Evolutionary conservation across 352 stramenopile species (phyloP), one percentile per base, ranked within the genome.

Genomic region (Phytophthora podocarpi): DNA sequence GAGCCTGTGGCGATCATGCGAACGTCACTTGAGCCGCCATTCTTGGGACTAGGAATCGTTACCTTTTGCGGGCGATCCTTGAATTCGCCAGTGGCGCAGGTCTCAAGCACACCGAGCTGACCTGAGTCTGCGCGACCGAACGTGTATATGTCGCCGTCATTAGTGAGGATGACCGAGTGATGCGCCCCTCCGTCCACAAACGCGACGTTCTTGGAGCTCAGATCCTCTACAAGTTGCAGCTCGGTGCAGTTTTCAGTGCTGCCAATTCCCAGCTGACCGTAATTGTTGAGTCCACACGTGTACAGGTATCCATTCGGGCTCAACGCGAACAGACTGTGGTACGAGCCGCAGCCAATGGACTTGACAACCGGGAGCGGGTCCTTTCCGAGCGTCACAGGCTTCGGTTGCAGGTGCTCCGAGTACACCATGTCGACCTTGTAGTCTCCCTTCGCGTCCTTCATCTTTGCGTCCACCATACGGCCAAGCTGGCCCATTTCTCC

Each of bases 211-310:
- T 83, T 74, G 64, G 65, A 50, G 43, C 73, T 81, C 2, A 94
- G 59, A 46, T 85, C 72, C 16, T 91, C 82, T n/a, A 94, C 85
- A 37, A 94, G 80, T 59, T 91, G 79, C 35, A 90, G 57, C 46
- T 83, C 76, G 4, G 51, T 59, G 54, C 73, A 82, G 65, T 94
- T 94, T 24, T 82, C 80, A 26, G 78, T 90, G 70, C 90, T 87
- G 15, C 95, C 95, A 37, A 98, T 74, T n/a, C 97, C 97, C 18
- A 99, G 64, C 69, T 99, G 97, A 9, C 97, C 97, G 74, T 98
- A 99, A 52, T 98, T 97, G 82, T 98, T 99, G 5, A 98, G 80
- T 5, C 97, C 97, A 47, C 80, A 93, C 5, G 85, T 80, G 77
- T 97, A 99, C 4, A 99, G 67, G 54, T 90, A 87, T 24, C 85